These are phyloP conservation scores for Daldinia bambusicola DNA, from an alignment of 495 filamentous ascomycete species.

Conservation along the genomic window DNA sequence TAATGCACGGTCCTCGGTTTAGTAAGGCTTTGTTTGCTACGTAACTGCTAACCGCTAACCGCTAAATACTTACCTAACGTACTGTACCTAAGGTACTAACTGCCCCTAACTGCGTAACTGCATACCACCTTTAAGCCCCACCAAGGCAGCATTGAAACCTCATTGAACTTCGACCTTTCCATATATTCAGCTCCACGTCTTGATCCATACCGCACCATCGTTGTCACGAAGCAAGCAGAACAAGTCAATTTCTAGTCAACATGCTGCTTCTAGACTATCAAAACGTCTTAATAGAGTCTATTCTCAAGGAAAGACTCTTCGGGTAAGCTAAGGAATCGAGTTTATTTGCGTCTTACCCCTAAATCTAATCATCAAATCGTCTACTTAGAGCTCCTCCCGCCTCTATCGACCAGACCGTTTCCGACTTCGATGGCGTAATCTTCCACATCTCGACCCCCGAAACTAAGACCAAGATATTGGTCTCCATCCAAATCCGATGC, in stretches of 20 bases:
- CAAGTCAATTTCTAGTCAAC: slow-evolving; percentile 45
- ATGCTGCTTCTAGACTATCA: slow-evolving; percentile 99
- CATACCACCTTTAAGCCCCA: slow-evolving; percentile 26
- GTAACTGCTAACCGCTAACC: no score
- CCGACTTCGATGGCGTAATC: slow-evolving; percentile 96
- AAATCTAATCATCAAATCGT: slow-evolving; percentile 18
- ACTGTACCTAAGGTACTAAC: no score
- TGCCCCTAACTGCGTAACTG: slow-evolving; percentile 31
- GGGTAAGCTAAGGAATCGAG: slow-evolving; percentile 65
- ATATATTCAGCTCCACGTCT: slow-evolving; percentile 23
- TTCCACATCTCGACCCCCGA: slow-evolving; percentile 98
- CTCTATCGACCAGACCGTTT: slow-evolving; percentile 95
- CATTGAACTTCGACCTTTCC: slow-evolving; percentile 18
- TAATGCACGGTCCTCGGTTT: slow-evolving; percentile 21
- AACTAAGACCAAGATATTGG: slow-evolving; percentile 87
- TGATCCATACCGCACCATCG: slow-evolving; percentile 27
- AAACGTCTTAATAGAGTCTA: slow-evolving; percentile 94
- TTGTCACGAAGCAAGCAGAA: slow-evolving; percentile 26
- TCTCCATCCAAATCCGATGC: slow-evolving; percentile 94
- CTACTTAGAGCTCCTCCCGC: slow-evolving; percentile 75
- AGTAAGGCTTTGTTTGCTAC: no score
- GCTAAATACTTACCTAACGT: no score
- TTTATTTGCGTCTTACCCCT: slow-evolving; percentile 9
- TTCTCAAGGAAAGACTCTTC: slow-evolving; percentile 93
- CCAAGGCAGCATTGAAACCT: slow-evolving; percentile 31